Conservation (phyloP, 139 green algal species). For the Pseudopediastrum boryanum region DNA sequence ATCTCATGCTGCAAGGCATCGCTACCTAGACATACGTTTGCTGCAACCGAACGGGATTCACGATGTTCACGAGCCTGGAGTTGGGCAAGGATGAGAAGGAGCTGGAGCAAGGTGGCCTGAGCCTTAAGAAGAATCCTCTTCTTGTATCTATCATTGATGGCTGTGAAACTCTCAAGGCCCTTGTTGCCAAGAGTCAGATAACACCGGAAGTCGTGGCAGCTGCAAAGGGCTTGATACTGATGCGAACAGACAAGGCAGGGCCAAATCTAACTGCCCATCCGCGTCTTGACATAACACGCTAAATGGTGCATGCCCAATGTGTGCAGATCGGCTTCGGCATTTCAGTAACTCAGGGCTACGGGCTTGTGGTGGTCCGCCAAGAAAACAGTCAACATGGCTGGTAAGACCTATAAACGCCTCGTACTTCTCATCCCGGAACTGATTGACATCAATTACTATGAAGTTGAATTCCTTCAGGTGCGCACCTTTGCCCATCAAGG, state of each 20-base stretch:
- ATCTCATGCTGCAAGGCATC: no score
- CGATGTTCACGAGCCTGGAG: constrained; percentile 31
- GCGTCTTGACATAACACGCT: neutral
- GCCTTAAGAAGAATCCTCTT: constrained; percentile 53
- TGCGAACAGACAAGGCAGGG: constrained; percentile 59
- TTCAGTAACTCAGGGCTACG: constrained; percentile 63
- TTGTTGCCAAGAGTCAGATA: constrained; percentile 42
- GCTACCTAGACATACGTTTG: no score
- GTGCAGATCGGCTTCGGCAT: constrained; percentile 63
- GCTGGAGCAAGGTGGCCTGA: neutral
- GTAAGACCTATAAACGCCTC: constrained; percentile 19
- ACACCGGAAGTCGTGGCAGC: constrained; percentile 31
- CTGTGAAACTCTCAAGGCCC: constrained; percentile 50
- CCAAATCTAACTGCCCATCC: neutral
- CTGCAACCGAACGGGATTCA: no score
- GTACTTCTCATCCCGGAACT: no score
- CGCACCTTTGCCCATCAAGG: constrained; percentile 59
- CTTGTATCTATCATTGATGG: constrained; percentile 60
- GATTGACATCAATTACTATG: no score
- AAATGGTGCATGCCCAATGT: neutral
- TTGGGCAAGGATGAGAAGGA: constrained; percentile 17
- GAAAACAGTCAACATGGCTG: constrained; percentile 45
- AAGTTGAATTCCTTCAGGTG: constrained; percentile 52
- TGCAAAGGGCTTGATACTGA: constrained; percentile 49
- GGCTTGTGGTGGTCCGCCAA: constrained; percentile 45